Evolutionary conservation across 805 yeast species (phyloP).

Genomic region (Priceomyces haplophilus): DNA sequence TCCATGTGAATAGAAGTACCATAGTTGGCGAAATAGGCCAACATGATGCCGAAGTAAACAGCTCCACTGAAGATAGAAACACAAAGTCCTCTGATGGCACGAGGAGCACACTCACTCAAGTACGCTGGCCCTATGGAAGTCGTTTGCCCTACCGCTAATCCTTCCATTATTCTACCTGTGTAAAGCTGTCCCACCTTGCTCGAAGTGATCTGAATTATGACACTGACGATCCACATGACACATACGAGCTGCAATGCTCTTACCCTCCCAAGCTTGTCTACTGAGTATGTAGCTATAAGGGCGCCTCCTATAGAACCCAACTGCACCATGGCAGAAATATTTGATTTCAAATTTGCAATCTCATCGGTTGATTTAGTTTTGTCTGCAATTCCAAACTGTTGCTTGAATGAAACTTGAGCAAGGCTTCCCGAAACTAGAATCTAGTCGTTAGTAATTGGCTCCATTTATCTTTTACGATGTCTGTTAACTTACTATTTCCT

Average conservation of each 20-base stretch:
- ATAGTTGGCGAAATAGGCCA: conserved; percentile 49
- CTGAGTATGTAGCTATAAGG: conserved; percentile 44
- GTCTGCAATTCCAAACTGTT: conserved; percentile 45
- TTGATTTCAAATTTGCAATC: conserved; percentile 48
- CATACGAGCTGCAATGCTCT: conserved; percentile 45
- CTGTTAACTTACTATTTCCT: conserved; percentile 38
- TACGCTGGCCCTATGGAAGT: conserved; percentile 56
- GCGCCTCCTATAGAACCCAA: conserved; percentile 56
- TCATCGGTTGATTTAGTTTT: conserved; percentile 27
- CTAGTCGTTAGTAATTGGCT: background rate
- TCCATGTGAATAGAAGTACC: conserved; percentile 49
- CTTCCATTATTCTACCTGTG: conserved; percentile 55
- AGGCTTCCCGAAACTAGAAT: conserved; percentile 39
- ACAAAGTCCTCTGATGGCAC: conserved; percentile 49
- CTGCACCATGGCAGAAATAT: conserved; percentile 58
- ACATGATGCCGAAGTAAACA: conserved; percentile 52
- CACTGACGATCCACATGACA: conserved; percentile 44
- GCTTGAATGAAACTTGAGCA: conserved; percentile 41
- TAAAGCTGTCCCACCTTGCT: conserved; percentile 47
- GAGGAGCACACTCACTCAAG: conserved; percentile 52
- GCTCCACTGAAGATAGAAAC: conserved; percentile 56
- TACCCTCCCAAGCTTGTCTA: conserved; percentile 52
- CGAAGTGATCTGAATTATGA: conserved; percentile 48
- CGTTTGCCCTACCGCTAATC: conserved; percentile 56
- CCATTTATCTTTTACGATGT: too few relatives aligned